Evolutionary conservation across 2,329 filamentous ascomycete genomes (phyloP).

Genomic region (Xenosphaeropsis pyriputrescens): DNA sequence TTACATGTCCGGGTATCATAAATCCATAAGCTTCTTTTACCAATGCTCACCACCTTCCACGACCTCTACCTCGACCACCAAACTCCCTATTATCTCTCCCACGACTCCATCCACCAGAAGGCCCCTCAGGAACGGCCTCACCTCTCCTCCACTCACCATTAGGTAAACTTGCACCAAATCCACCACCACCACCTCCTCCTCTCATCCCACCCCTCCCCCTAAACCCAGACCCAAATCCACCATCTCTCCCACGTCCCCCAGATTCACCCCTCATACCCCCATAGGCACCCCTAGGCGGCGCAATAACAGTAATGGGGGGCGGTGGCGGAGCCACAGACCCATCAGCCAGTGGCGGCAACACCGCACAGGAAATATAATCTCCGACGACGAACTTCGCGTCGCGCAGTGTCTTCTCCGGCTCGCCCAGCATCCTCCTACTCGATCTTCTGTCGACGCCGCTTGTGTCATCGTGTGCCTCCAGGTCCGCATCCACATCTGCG

Average conservation of each 20-base stretch:
- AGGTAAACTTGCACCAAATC: conserved; percentile 12
- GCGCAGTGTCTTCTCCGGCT: conserved; percentile 57
- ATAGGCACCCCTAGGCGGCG: conserved; percentile 22
- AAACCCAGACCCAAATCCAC: conserved; percentile 24
- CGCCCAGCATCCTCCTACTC: conserved; percentile 28
- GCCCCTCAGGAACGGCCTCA: conserved; percentile 22
- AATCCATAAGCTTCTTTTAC: too few relatives aligned
- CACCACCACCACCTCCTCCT: conserved; percentile 22
- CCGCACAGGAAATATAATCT: conserved; percentile 74
- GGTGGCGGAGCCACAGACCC: conserved; percentile 57
- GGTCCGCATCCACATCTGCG: conserved; percentile 22
- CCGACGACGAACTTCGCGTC: conserved; percentile 77
- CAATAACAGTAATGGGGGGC: not conserved
- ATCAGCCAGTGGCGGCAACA: conserved; percentile 60
- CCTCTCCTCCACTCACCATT: conserved; percentile 26
- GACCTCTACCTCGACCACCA: conserved; percentile 32
- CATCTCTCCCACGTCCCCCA: conserved; percentile 15
- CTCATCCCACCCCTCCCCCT: conserved; percentile 27
- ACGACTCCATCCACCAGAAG: not conserved
- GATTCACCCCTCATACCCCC: conserved; percentile 23
- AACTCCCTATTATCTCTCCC: conserved; percentile 16
- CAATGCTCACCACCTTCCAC: conserved; percentile 22
- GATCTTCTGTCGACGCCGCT: too few relatives aligned
- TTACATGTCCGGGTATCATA: too few relatives aligned
- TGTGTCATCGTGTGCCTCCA: conserved; percentile 4